Evolutionary conservation across 257 asterid genomes (phyloP), one percentile per base, ranked within the genome.

Genomic region (Nicotiana benthamiana): DNA sequence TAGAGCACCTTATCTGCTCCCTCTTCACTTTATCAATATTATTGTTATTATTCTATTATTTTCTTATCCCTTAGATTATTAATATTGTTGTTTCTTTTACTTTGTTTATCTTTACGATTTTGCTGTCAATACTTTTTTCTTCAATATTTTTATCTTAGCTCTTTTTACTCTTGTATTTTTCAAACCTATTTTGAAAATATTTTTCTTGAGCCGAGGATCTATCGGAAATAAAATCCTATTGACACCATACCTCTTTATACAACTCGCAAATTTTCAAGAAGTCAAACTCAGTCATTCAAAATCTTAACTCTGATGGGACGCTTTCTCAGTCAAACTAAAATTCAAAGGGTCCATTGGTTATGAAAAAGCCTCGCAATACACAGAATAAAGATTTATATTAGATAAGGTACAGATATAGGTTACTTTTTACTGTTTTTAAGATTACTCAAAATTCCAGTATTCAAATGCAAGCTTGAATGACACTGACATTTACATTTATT

Each of bases 381-480:
- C 7, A 2, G 57, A 70, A 70, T 43, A 70, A 12, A 54, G 26
- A 54, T 54, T 16, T 54, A 70, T 56, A 70, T 40, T 43, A 70
- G 22, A 70, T 28, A 70, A 70, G 34, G 77, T 28, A 43, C 59
- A 43, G 22, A 43, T 10, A 51, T 12, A 51, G 18, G 54, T 51
- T 10, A 4, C 17, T 12, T 51, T 13, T 51, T 11, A 51, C 15
- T 12, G 54, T 13, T 22, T 70, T 22, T 9, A 43, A 70, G 36
- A 70, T 22, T 70, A 13, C 15, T 70, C 22, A 43, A 70, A 30
- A 70, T 43, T 2, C 36, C 76, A 22, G 59, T 48, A 48, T 15
- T 74, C 78, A 74, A 70, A 22, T 70, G 57, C 59, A 70, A 24
- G 78, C 78, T 74, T 74, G 78, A 46, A 53, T 24, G 24, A 74